Percentiles rank a stretch among this genome's conserved stretches.
Conservation (phyloP, 805 yeast species). For the Barnettozyma californica region DNA sequence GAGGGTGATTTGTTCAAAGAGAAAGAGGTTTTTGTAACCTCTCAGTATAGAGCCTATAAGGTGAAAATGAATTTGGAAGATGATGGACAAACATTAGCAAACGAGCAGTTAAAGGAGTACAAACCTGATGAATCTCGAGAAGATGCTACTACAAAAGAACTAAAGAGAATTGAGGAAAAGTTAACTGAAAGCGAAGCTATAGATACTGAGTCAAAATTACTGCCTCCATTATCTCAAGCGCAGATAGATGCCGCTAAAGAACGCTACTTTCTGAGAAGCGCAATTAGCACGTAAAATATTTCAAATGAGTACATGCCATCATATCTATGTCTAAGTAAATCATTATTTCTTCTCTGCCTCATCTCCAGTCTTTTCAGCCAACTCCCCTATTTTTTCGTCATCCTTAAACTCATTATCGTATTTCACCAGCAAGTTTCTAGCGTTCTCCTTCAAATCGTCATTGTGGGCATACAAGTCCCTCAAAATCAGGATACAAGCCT, state of each 20-base stretch:
- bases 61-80: constrained; percentile 7
- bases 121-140: constrained; percentile 3
- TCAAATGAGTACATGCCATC: neutral
- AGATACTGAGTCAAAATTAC: constrained; percentile 10
- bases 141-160: constrained; percentile 7
- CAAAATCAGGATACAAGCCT: constrained; percentile 43
- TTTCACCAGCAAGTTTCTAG: constrained; percentile 41
- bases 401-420: constrained; percentile 27
- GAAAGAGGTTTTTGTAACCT: constrained; percentile 44
- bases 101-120: neutral
- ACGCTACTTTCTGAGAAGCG: constrained; percentile 15
- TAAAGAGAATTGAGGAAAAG: constrained; percentile 6
- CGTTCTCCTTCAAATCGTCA: constrained; percentile 45
- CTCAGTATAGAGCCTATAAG: constrained; percentile 36
- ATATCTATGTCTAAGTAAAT: neutral
- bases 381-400: constrained; percentile 1
- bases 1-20: constrained; percentile 35
- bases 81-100: neutral
- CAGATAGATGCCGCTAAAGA: constrained; percentile 14
- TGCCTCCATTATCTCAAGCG: constrained; percentile 15
- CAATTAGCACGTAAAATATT: neutral
- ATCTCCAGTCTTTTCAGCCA: neutral
- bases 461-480: constrained; percentile 42
- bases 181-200: neutral
- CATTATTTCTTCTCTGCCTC: neutral